A percentile compares a stretch with the other conserved stretches of the same genome.
Evolutionary conservation across 306 rosid genomes (phyloP).

Genomic region (Inga oerstediana): DNA sequence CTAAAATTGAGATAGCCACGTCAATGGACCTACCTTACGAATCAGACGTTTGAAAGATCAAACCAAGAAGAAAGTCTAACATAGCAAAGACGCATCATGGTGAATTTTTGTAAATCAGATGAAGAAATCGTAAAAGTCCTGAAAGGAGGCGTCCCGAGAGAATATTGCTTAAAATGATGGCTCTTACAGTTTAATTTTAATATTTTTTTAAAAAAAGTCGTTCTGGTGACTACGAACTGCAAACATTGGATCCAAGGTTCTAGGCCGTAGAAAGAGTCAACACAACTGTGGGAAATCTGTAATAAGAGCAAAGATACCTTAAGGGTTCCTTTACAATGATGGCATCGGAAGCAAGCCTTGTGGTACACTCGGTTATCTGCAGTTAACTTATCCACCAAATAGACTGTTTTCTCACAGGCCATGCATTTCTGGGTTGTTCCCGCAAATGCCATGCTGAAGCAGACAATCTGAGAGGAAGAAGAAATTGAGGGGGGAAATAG

Average conservation of each 20-base stretch:
- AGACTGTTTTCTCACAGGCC: slow-evolving; percentile 98
- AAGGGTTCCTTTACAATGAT: slow-evolving; percentile 98
- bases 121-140: background rate
- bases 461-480: slow-evolving; percentile 15
- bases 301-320: slow-evolving; percentile 54
- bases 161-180: too few relatives aligned
- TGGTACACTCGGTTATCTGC: slow-evolving; percentile 92
- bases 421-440: slow-evolving; percentile 99
- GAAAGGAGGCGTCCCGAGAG: background rate
- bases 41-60: background rate
- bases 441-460: slow-evolving; percentile 80
- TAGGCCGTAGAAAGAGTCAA: background rate
- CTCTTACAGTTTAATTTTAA: too few relatives aligned
- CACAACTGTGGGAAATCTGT: background rate
- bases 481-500: background rate
- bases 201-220: background rate
- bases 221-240: background rate
- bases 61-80: background rate
- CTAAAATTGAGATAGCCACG: background rate
- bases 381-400: slow-evolving; percentile 92
- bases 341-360: slow-evolving; percentile 98
- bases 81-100: background rate
- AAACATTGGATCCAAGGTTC: background rate
- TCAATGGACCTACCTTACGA: background rate
- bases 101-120: background rate